Evolutionary conservation across 768 basidiomycete genomes (phyloP).

Genomic region (Psilocybe sp.): DNA sequence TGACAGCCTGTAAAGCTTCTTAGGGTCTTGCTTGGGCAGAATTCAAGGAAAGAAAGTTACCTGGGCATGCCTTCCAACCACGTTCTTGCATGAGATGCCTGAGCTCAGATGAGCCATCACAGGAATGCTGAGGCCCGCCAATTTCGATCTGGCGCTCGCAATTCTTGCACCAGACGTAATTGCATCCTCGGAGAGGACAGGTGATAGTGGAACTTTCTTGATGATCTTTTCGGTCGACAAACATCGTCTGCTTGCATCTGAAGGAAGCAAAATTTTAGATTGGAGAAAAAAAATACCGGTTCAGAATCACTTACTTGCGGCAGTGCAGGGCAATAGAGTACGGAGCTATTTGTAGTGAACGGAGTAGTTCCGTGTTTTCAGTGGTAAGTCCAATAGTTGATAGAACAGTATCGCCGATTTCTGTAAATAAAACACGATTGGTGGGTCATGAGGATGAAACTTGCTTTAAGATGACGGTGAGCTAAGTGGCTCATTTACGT

Average conservation of each 20-base stretch:
- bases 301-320: conserved; percentile 35
- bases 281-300: background rate
- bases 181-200: conserved; percentile 50
- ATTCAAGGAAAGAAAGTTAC: conserved; percentile 21
- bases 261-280: background rate
- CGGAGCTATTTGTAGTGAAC: conserved; percentile 29
- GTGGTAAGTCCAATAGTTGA: conserved; percentile 30
- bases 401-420: conserved; percentile 7
- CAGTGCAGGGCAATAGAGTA: conserved; percentile 39
- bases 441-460: background rate
- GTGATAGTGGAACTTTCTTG: conserved; percentile 33
- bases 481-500: background rate
- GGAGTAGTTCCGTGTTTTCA: conserved; percentile 24
- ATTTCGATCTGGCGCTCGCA: conserved; percentile 43
- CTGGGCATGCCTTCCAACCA: conserved; percentile 64
- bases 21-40: background rate
- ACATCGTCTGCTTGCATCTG: conserved; percentile 49
- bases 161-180: conserved; percentile 57
- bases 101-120: conserved; percentile 54
- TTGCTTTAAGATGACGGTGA: too few relatives aligned
- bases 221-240: conserved; percentile 51
- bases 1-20: conserved; percentile 29
- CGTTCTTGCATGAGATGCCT: conserved; percentile 41
- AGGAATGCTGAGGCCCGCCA: conserved; percentile 42
- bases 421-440: background rate